Evolutionary conservation across 2,329 filamentous ascomycete genomes (phyloP).

Genomic region (Hirsutella minnesotensis): DNA sequence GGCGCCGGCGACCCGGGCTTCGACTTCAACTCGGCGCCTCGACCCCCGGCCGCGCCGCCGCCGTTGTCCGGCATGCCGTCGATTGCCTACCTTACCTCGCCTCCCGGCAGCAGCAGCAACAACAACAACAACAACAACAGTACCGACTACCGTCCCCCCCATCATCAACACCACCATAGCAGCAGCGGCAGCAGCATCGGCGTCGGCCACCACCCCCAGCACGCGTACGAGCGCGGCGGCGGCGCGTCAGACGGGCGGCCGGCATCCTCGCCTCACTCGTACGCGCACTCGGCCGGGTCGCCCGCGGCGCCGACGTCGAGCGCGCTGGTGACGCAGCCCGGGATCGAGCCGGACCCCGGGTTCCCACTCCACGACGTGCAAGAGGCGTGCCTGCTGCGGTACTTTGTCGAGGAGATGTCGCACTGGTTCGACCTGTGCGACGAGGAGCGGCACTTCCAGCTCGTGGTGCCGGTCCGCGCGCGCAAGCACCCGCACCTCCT

Average conservation of each 20-base stretch:
- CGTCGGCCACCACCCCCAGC: not conserved
- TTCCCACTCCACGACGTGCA: constrained; percentile 23
- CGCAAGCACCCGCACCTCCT: constrained; percentile 23
- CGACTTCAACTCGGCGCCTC: not conserved
- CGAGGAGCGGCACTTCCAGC: constrained; percentile 26
- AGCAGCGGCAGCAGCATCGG: not conserved
- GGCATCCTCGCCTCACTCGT: not conserved
- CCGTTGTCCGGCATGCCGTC: constrained; percentile 1
- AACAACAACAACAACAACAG: not conserved
- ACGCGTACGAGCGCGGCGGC: not conserved
- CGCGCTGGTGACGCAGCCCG: not conserved
- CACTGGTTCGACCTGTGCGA: constrained; percentile 29
- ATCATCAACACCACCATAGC: not conserved
- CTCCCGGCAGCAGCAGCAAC: not conserved
- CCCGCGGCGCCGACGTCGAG: not conserved
- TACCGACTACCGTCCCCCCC: not conserved
- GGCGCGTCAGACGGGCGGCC: not conserved
- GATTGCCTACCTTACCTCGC: constrained; percentile 3
- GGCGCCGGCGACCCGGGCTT: too few species aligned
- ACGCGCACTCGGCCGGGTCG: not conserved
- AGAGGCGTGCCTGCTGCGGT: constrained; percentile 25
- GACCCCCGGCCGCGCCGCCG: not conserved
- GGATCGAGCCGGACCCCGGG: constrained; percentile 2
- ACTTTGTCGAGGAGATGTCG: constrained; percentile 27
- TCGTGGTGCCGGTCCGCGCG: constrained; percentile 23